phyloP scores from a whole-genome alignment of 352 stramenopile species.

The Lagenidium giganteum region DNA sequence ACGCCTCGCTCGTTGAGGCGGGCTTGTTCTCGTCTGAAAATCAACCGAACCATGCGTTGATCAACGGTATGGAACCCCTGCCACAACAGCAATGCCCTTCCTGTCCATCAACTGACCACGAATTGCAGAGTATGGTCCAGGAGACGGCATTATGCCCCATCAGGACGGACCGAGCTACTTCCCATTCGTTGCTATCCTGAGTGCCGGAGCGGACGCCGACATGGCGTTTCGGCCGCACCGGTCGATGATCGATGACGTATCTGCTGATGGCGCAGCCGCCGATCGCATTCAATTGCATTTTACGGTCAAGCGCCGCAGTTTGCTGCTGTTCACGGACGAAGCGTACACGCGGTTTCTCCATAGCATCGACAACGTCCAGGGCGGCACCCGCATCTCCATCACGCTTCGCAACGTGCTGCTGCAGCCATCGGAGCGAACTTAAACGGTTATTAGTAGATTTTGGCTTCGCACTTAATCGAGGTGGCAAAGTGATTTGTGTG shows the following conservation, averaged over 20 bases:
- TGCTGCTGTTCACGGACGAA: conserved; percentile 51
- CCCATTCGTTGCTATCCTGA: conserved; percentile 55
- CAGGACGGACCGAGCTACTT: conserved; percentile 63
- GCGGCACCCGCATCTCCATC: conserved; percentile 43
- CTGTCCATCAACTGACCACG: neutral
- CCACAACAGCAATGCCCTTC: neutral
- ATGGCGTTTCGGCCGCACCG: conserved; percentile 53
- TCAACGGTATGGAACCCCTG: conserved; percentile 41
- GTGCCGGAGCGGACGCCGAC: conserved; percentile 31
- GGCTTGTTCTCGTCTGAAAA: conserved; percentile 35
- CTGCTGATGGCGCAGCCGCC: neutral
- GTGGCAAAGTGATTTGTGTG: no score
- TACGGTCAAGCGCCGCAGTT: conserved; percentile 37
- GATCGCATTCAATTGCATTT: conserved; percentile 31
- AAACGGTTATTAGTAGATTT: no score
- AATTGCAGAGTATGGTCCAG: conserved; percentile 39
- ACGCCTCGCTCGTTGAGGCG: conserved; percentile 33
- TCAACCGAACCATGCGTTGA: conserved; percentile 50
- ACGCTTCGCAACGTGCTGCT: conserved; percentile 50
- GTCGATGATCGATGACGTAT: neutral
- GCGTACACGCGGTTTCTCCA: conserved; percentile 56
- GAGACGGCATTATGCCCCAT: conserved; percentile 57
- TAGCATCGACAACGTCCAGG: conserved; percentile 50
- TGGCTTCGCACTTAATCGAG: no score
- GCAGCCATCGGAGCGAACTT: no score